Percentiles rank a stretch among this genome's conserved stretches.
Conservation (phyloP, 371 early-diverging fungal species). For the Mortierella sp. region DNA sequence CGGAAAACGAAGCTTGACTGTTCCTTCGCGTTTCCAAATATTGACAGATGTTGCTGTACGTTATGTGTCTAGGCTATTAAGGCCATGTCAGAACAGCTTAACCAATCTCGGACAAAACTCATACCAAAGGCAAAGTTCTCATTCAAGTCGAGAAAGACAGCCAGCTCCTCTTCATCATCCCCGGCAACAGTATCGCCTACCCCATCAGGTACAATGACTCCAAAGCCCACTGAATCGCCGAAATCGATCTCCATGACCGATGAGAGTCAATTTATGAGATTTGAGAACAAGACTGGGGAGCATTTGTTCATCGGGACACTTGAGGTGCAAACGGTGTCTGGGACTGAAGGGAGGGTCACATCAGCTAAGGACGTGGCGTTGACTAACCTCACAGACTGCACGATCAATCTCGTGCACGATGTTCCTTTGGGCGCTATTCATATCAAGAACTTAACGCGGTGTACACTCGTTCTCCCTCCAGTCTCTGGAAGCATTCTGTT, state of each 20-base stretch:
- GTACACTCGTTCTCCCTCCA: constrained; percentile 69
- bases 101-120: constrained; percentile 53
- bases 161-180: constrained; percentile 10
- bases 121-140: constrained; percentile 74
- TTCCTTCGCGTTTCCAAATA: too few relatives aligned
- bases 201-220: constrained; percentile 11
- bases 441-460: constrained; percentile 70
- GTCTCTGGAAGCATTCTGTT: constrained; percentile 78
- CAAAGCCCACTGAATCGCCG: constrained; percentile 11
- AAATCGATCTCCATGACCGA: constrained; percentile 6
- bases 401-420: constrained; percentile 61
- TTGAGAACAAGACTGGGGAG: constrained; percentile 29
- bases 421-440: constrained; percentile 70
- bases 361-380: constrained; percentile 66
- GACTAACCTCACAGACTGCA: constrained; percentile 63
- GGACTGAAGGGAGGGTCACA: constrained; percentile 2
- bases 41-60: not conserved
- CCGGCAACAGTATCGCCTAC: constrained; percentile 6
- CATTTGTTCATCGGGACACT: constrained; percentile 37
- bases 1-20: too few relatives aligned
- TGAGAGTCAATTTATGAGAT: constrained; percentile 22
- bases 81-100: constrained; percentile 58
- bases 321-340: not conserved
- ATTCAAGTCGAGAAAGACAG: constrained; percentile 66
- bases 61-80: constrained; percentile 61